Conservation (phyloP, 202 grass and related monocot genomes). For the Setaria viridis region DNA sequence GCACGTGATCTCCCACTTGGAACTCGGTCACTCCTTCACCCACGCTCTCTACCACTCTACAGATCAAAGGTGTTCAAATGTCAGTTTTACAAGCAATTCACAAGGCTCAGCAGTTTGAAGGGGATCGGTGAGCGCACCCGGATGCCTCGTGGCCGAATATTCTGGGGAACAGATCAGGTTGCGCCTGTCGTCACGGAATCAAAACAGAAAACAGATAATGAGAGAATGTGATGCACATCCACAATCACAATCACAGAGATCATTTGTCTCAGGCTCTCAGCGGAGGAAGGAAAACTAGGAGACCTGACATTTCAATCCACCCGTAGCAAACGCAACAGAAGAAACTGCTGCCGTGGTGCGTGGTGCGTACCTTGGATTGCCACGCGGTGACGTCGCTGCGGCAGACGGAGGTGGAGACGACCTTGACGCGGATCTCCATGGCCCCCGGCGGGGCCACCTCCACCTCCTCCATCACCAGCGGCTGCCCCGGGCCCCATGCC, state of each 20-base stretch:
- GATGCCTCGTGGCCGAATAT: constrained; percentile 97
- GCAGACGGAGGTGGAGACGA: constrained; percentile 95
- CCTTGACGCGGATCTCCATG: constrained; percentile 92
- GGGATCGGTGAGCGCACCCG: constrained; percentile 52
- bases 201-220: constrained; percentile 19
- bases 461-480: constrained; percentile 90
- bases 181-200: constrained; percentile 52
- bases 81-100: not conserved
- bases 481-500: constrained; percentile 84
- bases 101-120: not conserved
- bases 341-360: not conserved
- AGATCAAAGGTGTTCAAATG: constrained; percentile 2
- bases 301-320: not conserved
- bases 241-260: not conserved
- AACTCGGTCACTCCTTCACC: constrained; percentile 88
- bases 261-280: not conserved
- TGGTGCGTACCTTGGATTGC: constrained; percentile 70
- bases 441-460: constrained; percentile 79
- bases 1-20: constrained; percentile 63
- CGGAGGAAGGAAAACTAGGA: too few species aligned
- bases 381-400: constrained; percentile 92
- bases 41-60: constrained; percentile 81
- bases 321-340: not conserved
- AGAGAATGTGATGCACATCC: not conserved
- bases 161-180: constrained; percentile 80